Base-by-base conservation (phyloP, 129 eudicot species). In the Artemisia annua region DNA sequence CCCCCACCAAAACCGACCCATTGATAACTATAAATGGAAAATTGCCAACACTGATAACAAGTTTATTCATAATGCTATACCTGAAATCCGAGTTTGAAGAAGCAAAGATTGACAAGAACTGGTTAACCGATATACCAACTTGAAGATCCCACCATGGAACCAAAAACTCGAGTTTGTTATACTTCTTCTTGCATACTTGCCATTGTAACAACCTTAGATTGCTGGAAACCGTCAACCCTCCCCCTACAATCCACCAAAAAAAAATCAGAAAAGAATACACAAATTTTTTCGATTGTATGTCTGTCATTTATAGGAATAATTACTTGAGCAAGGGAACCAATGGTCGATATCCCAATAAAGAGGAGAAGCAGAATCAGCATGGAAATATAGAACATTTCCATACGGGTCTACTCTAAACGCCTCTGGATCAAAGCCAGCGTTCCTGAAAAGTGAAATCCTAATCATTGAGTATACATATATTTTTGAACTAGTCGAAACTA, bases 61-160 rank as follows among this genome's bases (percentile, higher is more conserved):
- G 10, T 11, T 39, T 20, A 22, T 63, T 18, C 0, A 51, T 48
- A 63, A 9, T 48, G 22, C 1, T 67, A 16, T 51, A 94, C 98
- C 98, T 94, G 85, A 88, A 90, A 83, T 94, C 99, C 5, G 96
- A 88, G 71, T 90, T 90, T 63, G 97, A 83, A 51, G 97, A 87
- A 73, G 93, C 97, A 81, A 94, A 90, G 77, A 94, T 87, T 28
- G 99, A 86, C 74, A 90, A 53, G 89, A 94, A 94, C 81, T 94
- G 97, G 83, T 88, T 86, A 75, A 90, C 82, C 15, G 99, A 94
- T 56, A 94, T 83, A 19, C 99, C 99, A 19, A 88, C 78, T 84
- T 94, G 99, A 63, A 90, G 82, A 74, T 94, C 99, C 99, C 99
- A 94, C 99, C 99, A 94, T 17, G 99, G 99, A 50, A 94, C 87